Evolutionary conservation across 2,329 filamentous ascomycete species (phyloP), one percentile per base, ranked within the genome.

Genomic region (Arthrobotrys sinensis): DNA sequence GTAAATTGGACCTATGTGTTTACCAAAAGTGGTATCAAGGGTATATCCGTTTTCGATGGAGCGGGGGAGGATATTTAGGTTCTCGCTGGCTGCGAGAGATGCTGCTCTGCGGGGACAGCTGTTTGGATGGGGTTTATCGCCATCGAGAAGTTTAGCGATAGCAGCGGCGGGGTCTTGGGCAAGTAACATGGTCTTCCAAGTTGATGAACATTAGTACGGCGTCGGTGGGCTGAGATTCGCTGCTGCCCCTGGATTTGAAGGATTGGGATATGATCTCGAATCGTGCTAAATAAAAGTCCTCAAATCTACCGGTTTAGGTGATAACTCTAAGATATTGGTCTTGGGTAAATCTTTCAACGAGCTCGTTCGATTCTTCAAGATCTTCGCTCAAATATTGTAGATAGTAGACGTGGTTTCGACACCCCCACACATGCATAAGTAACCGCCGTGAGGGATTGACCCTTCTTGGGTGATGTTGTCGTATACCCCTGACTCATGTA

Each of bases 351-450:
- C 36, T 16, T 7, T 24, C 14, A 36, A 1, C 21, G 19, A 12
- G n/a, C 10, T 14, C 14, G 52, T 40, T 12, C 19, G 1, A 7
- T 48, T 19, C 14, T 21, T 36, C 1, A 52, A 38, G 8, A 65
- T 50, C 28, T 65, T 11, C 2, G 43, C n/a, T 21, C 28, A 16
- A 24, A 11, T 45, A 50, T 14, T 38, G 24, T 14, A 65, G n/a
- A 24, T 45, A 65, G 34, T 65, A 45, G 6, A 65, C 52, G 14
- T 65, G 43, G 28, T 21, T 16, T 21, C 5, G 24, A 4, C n/a
- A 6, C 21, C 7, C 5, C 48, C 45, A 38, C 48, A 34, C 14
- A 52, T 11, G 28, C 21, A 52, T 11, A 38, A 3, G 32, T 38
- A 34, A 7, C 28, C 43, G 4, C 28, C 8, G 38, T 24, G 3